Base-by-base conservation (phyloP, 352 stramenopile genomes). In the Phytophthora vignae region DNA sequence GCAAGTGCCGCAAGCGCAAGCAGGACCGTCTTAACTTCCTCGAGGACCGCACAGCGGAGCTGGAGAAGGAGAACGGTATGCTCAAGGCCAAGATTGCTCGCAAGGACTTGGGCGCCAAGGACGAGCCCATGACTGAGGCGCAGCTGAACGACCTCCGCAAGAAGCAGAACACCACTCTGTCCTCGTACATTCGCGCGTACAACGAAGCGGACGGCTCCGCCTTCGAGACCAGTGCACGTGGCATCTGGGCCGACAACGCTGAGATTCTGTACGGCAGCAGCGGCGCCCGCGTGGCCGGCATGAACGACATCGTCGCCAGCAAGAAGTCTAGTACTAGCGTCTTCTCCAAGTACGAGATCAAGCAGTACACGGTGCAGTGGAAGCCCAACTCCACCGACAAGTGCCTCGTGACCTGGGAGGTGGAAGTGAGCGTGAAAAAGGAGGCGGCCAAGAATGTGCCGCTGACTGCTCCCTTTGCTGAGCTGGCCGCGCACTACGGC, bases 1-100 rank as follows among this genome's bases (percentile, higher is more conserved):
- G 90, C 80, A 96, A 96, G 79, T 96, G 88, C 73, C 86, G 90
- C 52, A 96, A 96, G 73, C 88, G 88, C 61, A 96, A 96, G 69
- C 90, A 96, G 60, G 90, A 96, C 67, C 88, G 90, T 2, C 79
- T 96, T 8, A 95, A 96, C 77, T 95, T 94, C 55, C 50, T 96
- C 29, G 90, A 96, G 52, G 90, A 96, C 59, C 90, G 90, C 56
- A 96, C 88, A 1, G 74, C 87, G 11, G 88, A 94, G 62, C 76
- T 96, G 2, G 90, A 96, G 65, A 93, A 94, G 74, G 90, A 96
- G 57, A 96, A 96, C 64, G 76, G 82, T 40, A 60, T 82, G 49
- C 64, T 96, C 19, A 90, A 90, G 70, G 78, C 84, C 46, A 96
- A 96, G 68, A 83, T 96, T 58, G 87, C 87, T 2, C 82, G 89